Evolutionary conservation across 306 rosid species (phyloP), one percentile per base, ranked within the genome.

Genomic region (Prunus padus): DNA sequence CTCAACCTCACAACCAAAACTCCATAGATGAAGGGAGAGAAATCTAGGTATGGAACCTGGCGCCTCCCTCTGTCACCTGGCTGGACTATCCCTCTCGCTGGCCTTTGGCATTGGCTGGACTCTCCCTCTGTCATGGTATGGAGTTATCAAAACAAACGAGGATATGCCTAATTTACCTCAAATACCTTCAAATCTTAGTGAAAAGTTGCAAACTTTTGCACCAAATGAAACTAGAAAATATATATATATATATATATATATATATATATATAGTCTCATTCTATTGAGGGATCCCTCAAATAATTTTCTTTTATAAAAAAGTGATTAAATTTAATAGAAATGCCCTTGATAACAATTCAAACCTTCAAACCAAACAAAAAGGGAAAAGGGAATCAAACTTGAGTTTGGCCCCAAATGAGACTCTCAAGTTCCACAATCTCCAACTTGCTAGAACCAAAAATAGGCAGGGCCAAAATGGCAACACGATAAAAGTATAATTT

Each of bases 211-310:
- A 68, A 26, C 14, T 71, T 79, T 5, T 26, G 55, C 68, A 77
- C 75, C 78, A 76, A 90, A 79, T 73, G 79, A 37, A 83, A 77
- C 63, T 69, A 15, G 11, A 71, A 77, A 70, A 78, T 14, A 61
- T 73, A 76, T n/a, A n/a, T n/a, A n/a, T n/a, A n/a, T n/a, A n/a
- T n/a, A n/a, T n/a, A n/a, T n/a, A n/a, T n/a, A n/a, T n/a, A n/a
- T n/a, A n/a, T n/a, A n/a, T n/a, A n/a, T n/a, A n/a, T n/a, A n/a
- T n/a, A n/a, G n/a, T n/a, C n/a, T n/a, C n/a, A n/a, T n/a, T n/a
- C n/a, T n/a, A n/a, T n/a, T n/a, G n/a, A n/a, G n/a, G n/a, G n/a
- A n/a, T n/a, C n/a, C n/a, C n/a, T n/a, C n/a, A n/a, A n/a, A n/a
- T n/a, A 74, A 81, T 37, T 37, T 37, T 37, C 42, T 7, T 37